Evolutionary conservation across 306 rosid genomes (phyloP).

Genomic region (Nissolia schottii): DNA sequence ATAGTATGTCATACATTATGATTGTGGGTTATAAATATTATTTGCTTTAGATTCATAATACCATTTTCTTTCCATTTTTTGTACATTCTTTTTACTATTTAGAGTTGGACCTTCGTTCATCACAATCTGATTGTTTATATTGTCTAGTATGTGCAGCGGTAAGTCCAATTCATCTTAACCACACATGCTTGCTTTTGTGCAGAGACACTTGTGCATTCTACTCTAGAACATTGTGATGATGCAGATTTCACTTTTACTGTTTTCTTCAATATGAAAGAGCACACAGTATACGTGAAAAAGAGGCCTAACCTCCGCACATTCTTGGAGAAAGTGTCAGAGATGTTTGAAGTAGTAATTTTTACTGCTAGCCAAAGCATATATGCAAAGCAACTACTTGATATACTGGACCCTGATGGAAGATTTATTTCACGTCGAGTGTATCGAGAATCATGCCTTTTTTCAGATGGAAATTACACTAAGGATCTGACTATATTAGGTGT

Average conservation of each 20-base stretch:
- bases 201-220: constrained; percentile 98
- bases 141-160: background rate
- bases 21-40: background rate
- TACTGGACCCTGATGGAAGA: constrained; percentile 78
- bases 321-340: constrained; percentile 90
- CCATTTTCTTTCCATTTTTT: background rate
- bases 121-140: background rate
- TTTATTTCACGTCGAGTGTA: constrained; percentile 76
- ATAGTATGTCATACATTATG: too few relatives aligned
- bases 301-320: constrained; percentile 82
- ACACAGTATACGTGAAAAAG: constrained; percentile 78
- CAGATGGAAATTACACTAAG: constrained; percentile 89
- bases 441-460: constrained; percentile 87
- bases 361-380: constrained; percentile 99
- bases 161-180: constrained; percentile 17
- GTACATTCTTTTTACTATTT: background rate
- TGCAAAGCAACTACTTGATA: constrained; percentile 87
- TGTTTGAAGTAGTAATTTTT: constrained; percentile 87
- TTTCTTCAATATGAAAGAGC: constrained; percentile 85
- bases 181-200: constrained; percentile 31
- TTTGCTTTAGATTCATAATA: background rate
- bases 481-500: constrained; percentile 88
- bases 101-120: background rate
- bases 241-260: constrained; percentile 85
- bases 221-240: constrained; percentile 71